Percentiles rank a stretch among this genome's conserved stretches.
These are phyloP conservation scores for Fusarium pininemorale DNA, from an alignment of 2,329 filamentous ascomycete genomes.

Conservation along the genomic window DNA sequence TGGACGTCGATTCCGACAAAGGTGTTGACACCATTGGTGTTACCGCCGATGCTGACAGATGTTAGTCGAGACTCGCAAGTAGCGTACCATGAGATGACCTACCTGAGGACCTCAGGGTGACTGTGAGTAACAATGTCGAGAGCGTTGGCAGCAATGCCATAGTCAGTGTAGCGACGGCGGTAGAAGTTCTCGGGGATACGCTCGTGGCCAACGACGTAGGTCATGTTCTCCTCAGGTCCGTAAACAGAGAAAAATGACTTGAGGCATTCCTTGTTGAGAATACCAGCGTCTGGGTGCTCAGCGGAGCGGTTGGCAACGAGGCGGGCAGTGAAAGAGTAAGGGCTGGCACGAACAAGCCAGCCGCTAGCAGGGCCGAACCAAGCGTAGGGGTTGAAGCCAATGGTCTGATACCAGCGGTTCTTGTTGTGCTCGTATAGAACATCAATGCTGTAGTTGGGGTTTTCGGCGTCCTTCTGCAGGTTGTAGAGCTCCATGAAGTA, in stretches of 20 bases:
- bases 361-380: slow-evolving; percentile 64
- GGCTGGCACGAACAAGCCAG: slow-evolving; percentile 58
- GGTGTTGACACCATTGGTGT: slow-evolving; percentile 59
- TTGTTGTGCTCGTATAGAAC: slow-evolving; percentile 54
- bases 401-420: slow-evolving; percentile 56
- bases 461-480: slow-evolving; percentile 50
- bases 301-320: slow-evolving; percentile 55
- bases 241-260: slow-evolving; percentile 58
- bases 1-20: slow-evolving; percentile 57
- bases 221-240: slow-evolving; percentile 47
- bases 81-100: not conserved
- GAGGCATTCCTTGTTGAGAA: slow-evolving; percentile 48
- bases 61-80: not conserved
- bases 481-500: slow-evolving; percentile 60
- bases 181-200: slow-evolving; percentile 64
- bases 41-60: slow-evolving; percentile 57
- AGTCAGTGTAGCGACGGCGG: slow-evolving; percentile 51
- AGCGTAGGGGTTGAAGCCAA: slow-evolving; percentile 61
- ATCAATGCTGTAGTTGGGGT: slow-evolving; percentile 47
- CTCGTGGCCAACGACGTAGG: slow-evolving; percentile 59
- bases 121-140: slow-evolving; percentile 52
- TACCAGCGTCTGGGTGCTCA: slow-evolving; percentile 49
- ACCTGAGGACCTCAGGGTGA: slow-evolving; percentile 52
- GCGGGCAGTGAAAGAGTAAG: slow-evolving; percentile 55
- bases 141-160: slow-evolving; percentile 54